Base-by-base conservation (phyloP, 2,329 filamentous ascomycete genomes). In the Colletotrichum sp. region DNA sequence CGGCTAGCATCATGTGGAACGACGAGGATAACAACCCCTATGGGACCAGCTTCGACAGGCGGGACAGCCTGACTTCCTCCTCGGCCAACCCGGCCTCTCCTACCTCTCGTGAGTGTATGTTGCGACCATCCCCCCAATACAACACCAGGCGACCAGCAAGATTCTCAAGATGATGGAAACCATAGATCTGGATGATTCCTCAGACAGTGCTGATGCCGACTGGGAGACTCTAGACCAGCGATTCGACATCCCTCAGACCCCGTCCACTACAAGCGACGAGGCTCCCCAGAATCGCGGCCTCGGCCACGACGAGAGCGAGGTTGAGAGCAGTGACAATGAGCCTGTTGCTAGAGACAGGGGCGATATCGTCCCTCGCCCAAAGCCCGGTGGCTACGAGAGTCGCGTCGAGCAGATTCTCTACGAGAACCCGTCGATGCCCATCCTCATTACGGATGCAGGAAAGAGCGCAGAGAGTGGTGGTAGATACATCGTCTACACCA, bases 11-110 rank as follows among this genome's bases (percentile, higher is more conserved):
- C 80, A 99, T 99, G 96, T 99, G 96, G 96, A 98, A 98, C 90
- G 96, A 99, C 89, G 96, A 99, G 87, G 95, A 99, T 83, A 99
- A 99, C 87, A 99, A 99, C 84, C 96, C 96, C 7, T 98, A 99
- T 83, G 96, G 96, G 78, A 92, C 89, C 81, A 96, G 95, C 85
- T 98, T 98, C 87, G 95, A 97, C 84, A 94, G 95, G 81, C 93
- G 95, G 81, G 95, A 98, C 85, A 95, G 95, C 77, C 92, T 94
- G 83, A 90, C 92, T 61, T 95, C 93, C 32, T 93, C 93, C 36
- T 87, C 89, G 59, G 89, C 89, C 24, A 92, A 94, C 82, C 92
- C 93, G 26, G 87, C 92, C 71, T 94, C 93, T 52, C 93, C 93
- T 63, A 85, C 84, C 59, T 83, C 86, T 69, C 89, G 85, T 83